Base-by-base conservation (phyloP, 2,329 filamentous ascomycete genomes). In the Penicillium sp. region DNA sequence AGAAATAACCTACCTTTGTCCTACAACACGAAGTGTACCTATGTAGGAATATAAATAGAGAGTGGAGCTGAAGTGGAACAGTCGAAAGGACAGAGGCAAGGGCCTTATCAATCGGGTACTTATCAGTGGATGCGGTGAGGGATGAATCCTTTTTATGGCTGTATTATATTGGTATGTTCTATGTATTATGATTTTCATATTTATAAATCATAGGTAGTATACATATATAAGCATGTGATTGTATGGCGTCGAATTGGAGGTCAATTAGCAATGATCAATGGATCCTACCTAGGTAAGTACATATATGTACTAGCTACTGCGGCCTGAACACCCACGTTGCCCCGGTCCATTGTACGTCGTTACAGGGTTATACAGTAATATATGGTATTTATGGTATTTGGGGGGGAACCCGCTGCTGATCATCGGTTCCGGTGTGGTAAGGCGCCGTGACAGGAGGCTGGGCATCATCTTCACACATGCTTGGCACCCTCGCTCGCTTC, bases 391-490 rank as follows among this genome's bases (percentile, higher is more conserved):
- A 29, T 24, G 34, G 44, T 53, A 46, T 37, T 22, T 8, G 31
- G 1, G 8, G 8, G 9, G 29, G 34, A 18, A 40, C 16, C 31
- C n/a, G 10, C 8, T n/a, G 34, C 34, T 22, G 48, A 42, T 52
- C 53, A 48, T 35, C 48, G 40, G 53, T 43, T 51, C 40, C 34
- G 35, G 37, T 43, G 45, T 26, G 53, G 53, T 55, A 55, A 55
- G 46, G 53, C 18, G 20, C 44, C 22, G 13, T 54, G 46, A 55
- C 52, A 51, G 53, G 53, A 52, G 53, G 53, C 53, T 56, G 53
- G 53, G 48, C 53, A 52, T 56, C 53, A 56, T 56, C 53, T 46
- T 55, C 53, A 55, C 53, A 39, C 53, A 55, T 55, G 52, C 50
- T 52, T 52, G 50, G 45, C 52, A 55, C 34, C 9, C 51, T 47